Evolutionary conservation across 805 yeast species (phyloP), one percentile per base, ranked within the genome.

Genomic region (Yarrowia sp.): DNA sequence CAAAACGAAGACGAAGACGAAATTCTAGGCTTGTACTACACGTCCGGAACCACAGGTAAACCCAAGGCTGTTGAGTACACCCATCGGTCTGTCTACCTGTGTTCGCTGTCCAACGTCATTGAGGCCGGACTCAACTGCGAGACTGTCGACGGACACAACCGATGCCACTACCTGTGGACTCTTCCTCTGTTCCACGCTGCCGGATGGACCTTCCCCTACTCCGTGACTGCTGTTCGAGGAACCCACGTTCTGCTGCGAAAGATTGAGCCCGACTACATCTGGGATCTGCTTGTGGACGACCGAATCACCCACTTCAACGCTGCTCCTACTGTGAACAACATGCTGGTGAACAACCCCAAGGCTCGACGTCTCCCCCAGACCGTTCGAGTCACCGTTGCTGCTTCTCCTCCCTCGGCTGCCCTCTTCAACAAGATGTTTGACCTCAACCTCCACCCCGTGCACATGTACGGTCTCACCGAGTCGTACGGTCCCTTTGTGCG

Each of bases 51-150:
- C 22, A 75, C 78, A 11, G 78, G 78, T 2, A 67, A 66, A 16
- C 78, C 78, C 32, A 75, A 75, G 63, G 78, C 75, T 8, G 79
- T 75, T n/a, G 78, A 75, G 59, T 75, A 72, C 67, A 72, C 77
- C 32, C 74, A 75, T 58, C 68, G 78, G 8, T 74, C 75, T 9
- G 71, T 72, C 66, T 75, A 75, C 65, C 65, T 75, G 28, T 70
- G 72, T 10, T 71, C 77, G 2, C 44, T 75, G 49, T 71, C 72
- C 61, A 69, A 71, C 56, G 67, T 74, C 41, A 68, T 75, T 30
- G 78, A 75, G 62, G 64, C 75, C 16, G 70, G 70, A 10, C 70
- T 74, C 44, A 75, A 75, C 67, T 65, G 70, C 33, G 70, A 71
- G 38, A 71, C 67, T 17, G 61, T 67, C 10, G 71, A 69, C 10